Percentiles rank a stretch among this genome's conserved stretches.
Conservation (phyloP, 202 grass and related monocot species). For the Panicum hallii region DNA sequence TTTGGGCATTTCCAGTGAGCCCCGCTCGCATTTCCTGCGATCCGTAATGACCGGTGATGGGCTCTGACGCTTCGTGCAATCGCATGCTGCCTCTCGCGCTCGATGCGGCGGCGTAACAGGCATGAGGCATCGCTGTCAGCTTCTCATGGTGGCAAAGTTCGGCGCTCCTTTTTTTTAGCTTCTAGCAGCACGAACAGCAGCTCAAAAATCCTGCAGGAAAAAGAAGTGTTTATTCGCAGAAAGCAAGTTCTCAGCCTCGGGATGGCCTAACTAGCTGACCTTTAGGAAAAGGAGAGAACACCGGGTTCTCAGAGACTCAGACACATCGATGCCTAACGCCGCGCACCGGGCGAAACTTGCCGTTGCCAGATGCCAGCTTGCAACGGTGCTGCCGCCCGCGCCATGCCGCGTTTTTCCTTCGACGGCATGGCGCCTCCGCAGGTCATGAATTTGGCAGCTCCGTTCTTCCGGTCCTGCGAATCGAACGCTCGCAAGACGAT, state of each 20-base stretch:
- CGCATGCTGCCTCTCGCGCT: background rate
- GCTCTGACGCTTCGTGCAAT: background rate
- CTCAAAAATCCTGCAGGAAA: background rate
- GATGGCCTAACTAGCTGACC: slow-evolving; percentile 7
- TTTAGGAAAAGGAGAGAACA: slow-evolving; percentile 8
- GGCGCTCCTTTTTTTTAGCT: background rate
- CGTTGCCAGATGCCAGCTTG: background rate
- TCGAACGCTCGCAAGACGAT: background rate
- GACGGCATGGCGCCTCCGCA: too few species aligned
- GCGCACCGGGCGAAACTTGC: background rate
- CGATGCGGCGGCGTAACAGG: background rate
- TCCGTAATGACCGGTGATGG: background rate
- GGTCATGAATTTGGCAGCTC: background rate
- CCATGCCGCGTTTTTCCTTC: background rate
- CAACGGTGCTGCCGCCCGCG: background rate
- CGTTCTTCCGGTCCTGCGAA: background rate
- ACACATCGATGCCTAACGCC: background rate
- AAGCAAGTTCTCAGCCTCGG: background rate
- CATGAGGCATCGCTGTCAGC: background rate
- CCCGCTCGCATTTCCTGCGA: background rate
- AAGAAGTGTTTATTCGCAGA: background rate
- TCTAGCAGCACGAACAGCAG: background rate
- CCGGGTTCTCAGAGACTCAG: background rate
- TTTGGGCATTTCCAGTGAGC: background rate
- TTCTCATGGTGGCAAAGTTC: slow-evolving; percentile 12